A percentile compares a stretch with the other conserved stretches of the same genome.
Evolutionary conservation across 2,329 filamentous ascomycete species (phyloP).

Genomic region (Epichloe scottii): DNA sequence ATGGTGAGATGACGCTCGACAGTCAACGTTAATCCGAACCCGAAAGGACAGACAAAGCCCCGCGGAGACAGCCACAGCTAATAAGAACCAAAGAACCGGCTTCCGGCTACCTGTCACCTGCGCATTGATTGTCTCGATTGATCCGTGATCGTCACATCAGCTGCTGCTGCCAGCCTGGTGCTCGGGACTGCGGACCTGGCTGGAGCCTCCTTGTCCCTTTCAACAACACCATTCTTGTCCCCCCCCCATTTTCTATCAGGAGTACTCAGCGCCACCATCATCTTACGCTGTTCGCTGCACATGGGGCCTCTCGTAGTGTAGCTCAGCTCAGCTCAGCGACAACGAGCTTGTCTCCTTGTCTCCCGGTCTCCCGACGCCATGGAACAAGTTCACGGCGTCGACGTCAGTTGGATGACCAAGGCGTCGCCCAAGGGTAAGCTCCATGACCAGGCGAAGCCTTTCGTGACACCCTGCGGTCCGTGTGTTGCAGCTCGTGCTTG

Average conservation of each 20-base stretch:
- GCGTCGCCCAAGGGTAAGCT: conserved; percentile 63
- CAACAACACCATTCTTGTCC: background rate
- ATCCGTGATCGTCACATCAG: background rate
- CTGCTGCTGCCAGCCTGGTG: background rate
- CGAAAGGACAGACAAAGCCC: too few relatives aligned
- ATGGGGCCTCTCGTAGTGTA: background rate
- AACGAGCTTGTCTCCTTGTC: background rate
- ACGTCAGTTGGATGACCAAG: conserved; percentile 82
- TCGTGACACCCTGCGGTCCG: background rate
- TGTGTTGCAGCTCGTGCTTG: background rate
- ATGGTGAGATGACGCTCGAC: too few relatives aligned
- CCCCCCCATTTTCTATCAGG: background rate
- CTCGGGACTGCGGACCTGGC: background rate
- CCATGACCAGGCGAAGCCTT: background rate
- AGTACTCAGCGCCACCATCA: background rate
- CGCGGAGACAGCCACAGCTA: too few relatives aligned
- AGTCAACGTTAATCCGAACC: too few relatives aligned
- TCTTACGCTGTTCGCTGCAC: background rate
- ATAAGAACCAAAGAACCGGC: too few relatives aligned
- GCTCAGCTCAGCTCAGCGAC: background rate
- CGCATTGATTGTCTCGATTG: too few relatives aligned
- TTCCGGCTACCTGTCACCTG: too few relatives aligned
- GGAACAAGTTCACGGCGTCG: conserved; percentile 72
- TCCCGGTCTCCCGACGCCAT: conserved; percentile 32
- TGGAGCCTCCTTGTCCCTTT: background rate